A percentile compares a stretch with the other conserved stretches of the same genome.
These are phyloP conservation scores for Clonostachys rosea DNA, from an alignment of 2,329 filamentous ascomycete genomes.

Conservation along the genomic window DNA sequence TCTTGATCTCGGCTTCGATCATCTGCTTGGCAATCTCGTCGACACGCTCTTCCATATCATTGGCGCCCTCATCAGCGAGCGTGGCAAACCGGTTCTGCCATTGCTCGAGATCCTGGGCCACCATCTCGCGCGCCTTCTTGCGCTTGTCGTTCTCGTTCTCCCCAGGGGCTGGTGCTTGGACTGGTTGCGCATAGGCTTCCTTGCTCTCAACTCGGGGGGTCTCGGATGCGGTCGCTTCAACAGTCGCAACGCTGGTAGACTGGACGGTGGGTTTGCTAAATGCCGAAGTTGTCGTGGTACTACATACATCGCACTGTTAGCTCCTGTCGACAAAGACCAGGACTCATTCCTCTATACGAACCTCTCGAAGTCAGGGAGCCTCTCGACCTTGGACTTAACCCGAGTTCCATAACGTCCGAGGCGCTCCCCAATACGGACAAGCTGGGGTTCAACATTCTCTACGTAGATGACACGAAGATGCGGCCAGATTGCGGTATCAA, in stretches of 20 bases:
- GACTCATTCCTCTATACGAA: not conserved
- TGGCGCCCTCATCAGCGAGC: slow-evolving; percentile 75
- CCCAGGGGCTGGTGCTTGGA: slow-evolving; percentile 38
- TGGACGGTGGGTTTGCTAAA: slow-evolving; percentile 27
- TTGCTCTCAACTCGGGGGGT: slow-evolving; percentile 1
- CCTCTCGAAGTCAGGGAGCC: not conserved
- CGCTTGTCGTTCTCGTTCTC: slow-evolving; percentile 48
- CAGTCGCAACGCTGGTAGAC: slow-evolving; percentile 9
- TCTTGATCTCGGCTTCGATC: slow-evolving; percentile 60
- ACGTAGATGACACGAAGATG: slow-evolving; percentile 75
- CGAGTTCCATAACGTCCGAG: slow-evolving; percentile 66
- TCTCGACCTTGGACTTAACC: slow-evolving; percentile 9
- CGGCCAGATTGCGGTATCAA: slow-evolving; percentile 77
- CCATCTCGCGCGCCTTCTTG: slow-evolving; percentile 57
- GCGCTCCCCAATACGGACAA: slow-evolving; percentile 86
- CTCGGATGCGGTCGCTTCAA: not conserved
- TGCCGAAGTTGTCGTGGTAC: slow-evolving; percentile 16
- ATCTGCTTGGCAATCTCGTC: slow-evolving; percentile 51
- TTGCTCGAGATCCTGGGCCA: slow-evolving; percentile 71
- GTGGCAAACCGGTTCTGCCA: slow-evolving; percentile 89
- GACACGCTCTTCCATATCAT: slow-evolving; percentile 67
- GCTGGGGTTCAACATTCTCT: slow-evolving; percentile 91
- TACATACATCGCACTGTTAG: too few relatives aligned
- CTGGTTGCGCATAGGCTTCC: slow-evolving; percentile 15
- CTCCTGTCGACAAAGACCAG: too few relatives aligned